phyloP scores from a whole-genome alignment of 768 basidiomycete genomes.

The Mycena leptocephala region DNA sequence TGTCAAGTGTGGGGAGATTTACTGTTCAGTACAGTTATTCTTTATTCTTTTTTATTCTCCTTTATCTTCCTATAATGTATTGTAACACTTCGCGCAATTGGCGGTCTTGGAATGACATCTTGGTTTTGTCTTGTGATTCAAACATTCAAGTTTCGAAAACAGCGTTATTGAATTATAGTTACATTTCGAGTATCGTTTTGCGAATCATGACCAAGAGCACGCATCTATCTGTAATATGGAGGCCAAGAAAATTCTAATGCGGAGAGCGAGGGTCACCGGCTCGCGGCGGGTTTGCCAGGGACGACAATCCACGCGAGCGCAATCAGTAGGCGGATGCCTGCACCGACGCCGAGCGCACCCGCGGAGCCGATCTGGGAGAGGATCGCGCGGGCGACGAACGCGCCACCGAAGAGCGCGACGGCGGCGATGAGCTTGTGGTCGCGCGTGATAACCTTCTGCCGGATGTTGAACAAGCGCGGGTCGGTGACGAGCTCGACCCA shows the following conservation, averaged over 20 bases:
- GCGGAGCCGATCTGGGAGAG: slow-evolving; percentile 74
- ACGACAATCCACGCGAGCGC: slow-evolving; percentile 79
- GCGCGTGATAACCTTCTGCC: slow-evolving; percentile 68
- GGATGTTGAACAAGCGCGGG: slow-evolving; percentile 78
- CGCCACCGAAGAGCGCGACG: slow-evolving; percentile 81
- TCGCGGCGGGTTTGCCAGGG: slow-evolving; percentile 56
- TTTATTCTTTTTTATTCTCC: neutral
- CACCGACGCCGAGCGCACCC: slow-evolving; percentile 76
- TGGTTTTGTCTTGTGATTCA: slow-evolving; percentile 36
- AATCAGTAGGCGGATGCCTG: slow-evolving; percentile 75
- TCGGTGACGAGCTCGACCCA: slow-evolving; percentile 93
- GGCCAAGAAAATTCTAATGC: slow-evolving; percentile 18
- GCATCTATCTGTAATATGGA: slow-evolving; percentile 20
- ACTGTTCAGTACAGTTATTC: neutral
- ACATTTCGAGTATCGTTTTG: neutral
- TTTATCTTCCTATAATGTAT: neutral
- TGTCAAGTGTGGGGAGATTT: neutral
- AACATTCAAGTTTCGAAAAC: too few relatives aligned
- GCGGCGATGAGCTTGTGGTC: slow-evolving; percentile 84
- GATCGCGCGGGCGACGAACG: slow-evolving; percentile 76
- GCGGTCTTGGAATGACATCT: slow-evolving; percentile 25
- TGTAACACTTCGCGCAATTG: slow-evolving; percentile 63
- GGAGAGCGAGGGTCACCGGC: neutral
- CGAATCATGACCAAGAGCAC: neutral
- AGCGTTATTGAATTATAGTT: neutral